These are phyloP conservation scores for Chaetomium fimeti DNA, from an alignment of 495 filamentous ascomycete genomes.

Conservation along the genomic window DNA sequence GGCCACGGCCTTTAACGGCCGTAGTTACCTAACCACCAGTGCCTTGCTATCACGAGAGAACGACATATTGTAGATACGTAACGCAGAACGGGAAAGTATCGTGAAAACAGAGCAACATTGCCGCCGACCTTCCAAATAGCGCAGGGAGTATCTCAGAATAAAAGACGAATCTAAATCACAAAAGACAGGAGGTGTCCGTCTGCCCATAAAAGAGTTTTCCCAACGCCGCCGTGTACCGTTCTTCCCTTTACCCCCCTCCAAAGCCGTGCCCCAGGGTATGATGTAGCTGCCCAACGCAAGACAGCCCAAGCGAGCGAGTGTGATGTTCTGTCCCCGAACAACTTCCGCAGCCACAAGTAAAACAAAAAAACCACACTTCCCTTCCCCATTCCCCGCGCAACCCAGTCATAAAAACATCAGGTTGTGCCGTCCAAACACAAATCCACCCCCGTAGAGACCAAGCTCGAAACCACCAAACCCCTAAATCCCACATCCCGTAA, in stretches of 20 bases:
- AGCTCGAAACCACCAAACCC: neutral
- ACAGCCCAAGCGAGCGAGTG: conserved; percentile 3
- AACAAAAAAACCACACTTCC: neutral
- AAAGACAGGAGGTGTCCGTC: neutral
- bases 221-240: conserved; percentile 15
- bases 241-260: neutral
- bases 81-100: neutral
- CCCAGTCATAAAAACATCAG: neutral
- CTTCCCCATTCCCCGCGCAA: neutral
- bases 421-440: neutral
- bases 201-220: neutral
- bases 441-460: no score
- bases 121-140: neutral
- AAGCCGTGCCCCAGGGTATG: neutral
- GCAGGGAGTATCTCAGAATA: conserved; percentile 14
- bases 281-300: neutral
- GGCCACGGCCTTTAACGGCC: conserved; percentile 4
- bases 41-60: neutral
- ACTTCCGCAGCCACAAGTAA: neutral
- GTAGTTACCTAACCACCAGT: neutral
- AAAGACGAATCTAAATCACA: conserved; percentile 6
- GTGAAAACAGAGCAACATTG: conserved; percentile 4
- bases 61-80: neutral
- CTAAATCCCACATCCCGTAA: neutral
- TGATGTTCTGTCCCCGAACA: neutral